Evolutionary conservation across 441 rosid species (phyloP).

Genomic region (Jatropha multifida): DNA sequence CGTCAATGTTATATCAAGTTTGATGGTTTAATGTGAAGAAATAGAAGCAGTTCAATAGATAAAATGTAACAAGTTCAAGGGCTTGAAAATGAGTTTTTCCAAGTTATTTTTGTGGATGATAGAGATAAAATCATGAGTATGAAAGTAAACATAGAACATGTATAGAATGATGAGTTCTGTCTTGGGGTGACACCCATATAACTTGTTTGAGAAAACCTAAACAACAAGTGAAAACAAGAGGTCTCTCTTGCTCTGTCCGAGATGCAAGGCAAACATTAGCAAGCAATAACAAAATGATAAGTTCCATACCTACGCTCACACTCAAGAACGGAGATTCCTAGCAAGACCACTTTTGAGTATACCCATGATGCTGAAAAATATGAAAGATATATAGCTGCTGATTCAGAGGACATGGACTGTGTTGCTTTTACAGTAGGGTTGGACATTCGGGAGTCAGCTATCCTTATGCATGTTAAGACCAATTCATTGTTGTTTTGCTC

Average conservation of each 20-base stretch:
- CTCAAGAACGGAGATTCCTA: slow-evolving; percentile 90
- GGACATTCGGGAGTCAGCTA: slow-evolving; percentile 57
- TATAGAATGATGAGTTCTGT: not conserved
- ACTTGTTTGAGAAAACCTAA: not conserved
- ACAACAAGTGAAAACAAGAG: not conserved
- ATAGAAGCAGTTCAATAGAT: not conserved
- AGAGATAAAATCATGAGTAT: not conserved
- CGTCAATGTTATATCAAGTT: too few relatives aligned
- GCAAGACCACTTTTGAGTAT: slow-evolving; percentile 75
- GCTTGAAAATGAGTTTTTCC: not conserved
- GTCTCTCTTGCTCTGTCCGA: not conserved
- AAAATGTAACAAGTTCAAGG: not conserved
- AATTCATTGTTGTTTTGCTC: slow-evolving; percentile 50
- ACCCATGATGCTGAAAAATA: slow-evolving; percentile 80
- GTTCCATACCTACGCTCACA: slow-evolving; percentile 65
- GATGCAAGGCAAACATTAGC: not conserved
- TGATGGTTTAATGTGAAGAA: too few relatives aligned
- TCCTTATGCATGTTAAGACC: slow-evolving; percentile 59
- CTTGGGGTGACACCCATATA: not conserved
- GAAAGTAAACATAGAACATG: not conserved
- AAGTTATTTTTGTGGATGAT: not conserved
- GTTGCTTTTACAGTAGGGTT: slow-evolving; percentile 29
- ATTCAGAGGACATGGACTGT: slow-evolving; percentile 32
- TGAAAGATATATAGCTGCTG: slow-evolving; percentile 35
- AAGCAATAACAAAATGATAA: slow-evolving; percentile 8